Base-by-base conservation (phyloP, 331 rosid species). In the Malus hybrid region DNA sequence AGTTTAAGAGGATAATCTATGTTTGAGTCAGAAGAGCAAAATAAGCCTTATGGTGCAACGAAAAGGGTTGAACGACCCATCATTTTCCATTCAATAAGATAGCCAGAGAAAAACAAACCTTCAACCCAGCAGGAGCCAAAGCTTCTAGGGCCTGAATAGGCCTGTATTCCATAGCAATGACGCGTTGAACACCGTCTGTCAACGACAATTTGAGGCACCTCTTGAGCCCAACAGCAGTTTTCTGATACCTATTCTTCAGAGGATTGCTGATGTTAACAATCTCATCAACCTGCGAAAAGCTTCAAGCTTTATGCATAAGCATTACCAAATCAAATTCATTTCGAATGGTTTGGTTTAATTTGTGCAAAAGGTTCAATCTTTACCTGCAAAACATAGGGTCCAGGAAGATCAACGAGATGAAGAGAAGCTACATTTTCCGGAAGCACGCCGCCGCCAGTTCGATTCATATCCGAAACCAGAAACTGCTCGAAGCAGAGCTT, bases 91-190 rank as follows among this genome's bases (percentile, higher is more conserved):
- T 62, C 6, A 62, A 28, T 9, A 5, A 4, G 16, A 58, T 2
- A 58, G 64, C 64, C 29, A 69, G 30, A 39, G 44, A 63, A 24
- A 26, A 33, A 77, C 26, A 77, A 81, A 93, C 97, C 99, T 94
- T 94, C 70, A 88, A 80, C 48, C 99, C 99, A 87, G 99, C 81
- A 72, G 93, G 76, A 52, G 93, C 91, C 70, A 89, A 84, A 80
- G 85, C 89, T 44, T 92, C 89, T 70, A 94, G 99, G 52, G 86
- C 86, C 72, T 82, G 73, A 82, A 92, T 90, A 33, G 99, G 90
- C 83, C 99, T 82, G 83, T 94, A 94, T 82, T 94, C 99, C 97
- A 94, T 87, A 72, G 88, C 99, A 73, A 86, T 83, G 19, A 92
- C 89, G 30, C 91, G 87, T 71, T 92, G 97, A 75, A 87, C 75